phyloP scores from a whole-genome alignment of 495 filamentous ascomycete genomes.

The Cercophora samala region DNA sequence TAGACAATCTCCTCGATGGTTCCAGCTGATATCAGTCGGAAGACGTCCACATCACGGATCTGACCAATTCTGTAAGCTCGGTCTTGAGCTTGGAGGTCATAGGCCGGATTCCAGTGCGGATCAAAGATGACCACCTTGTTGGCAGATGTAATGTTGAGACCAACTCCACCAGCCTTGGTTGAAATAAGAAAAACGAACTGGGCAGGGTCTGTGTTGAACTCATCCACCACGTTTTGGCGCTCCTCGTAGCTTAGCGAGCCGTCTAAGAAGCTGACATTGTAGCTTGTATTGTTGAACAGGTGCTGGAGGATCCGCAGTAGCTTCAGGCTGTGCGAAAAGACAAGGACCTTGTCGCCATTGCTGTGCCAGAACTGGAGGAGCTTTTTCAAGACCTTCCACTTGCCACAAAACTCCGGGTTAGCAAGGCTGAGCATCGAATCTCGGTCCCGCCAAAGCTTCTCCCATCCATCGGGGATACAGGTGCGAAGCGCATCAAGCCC shows the following conservation, averaged over 20 bases:
- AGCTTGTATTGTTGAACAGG: conserved; percentile 84
- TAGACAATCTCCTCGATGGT: conserved; percentile 98
- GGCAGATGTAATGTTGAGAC: conserved; percentile 92
- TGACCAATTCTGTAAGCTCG: conserved; percentile 96
- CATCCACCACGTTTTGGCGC: conserved; percentile 73
- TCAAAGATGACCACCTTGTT: conserved; percentile 98
- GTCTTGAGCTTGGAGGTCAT: conserved; percentile 94
- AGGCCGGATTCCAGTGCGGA: conserved; percentile 94
- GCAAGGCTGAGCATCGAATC: conserved; percentile 80
- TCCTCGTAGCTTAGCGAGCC: conserved; percentile 86
- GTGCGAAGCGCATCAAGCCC: conserved; percentile 74
- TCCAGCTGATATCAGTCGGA: conserved; percentile 85
- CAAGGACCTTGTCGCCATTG: conserved; percentile 86
- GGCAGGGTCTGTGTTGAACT: conserved; percentile 84
- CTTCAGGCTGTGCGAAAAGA: conserved; percentile 88
- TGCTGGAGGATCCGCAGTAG: conserved; percentile 81
- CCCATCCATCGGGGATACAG: conserved; percentile 73
- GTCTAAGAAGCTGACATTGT: conserved; percentile 88
- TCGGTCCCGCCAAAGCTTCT: conserved; percentile 66
- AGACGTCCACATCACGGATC: conserved; percentile 89
- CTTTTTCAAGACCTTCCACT: conserved; percentile 90
- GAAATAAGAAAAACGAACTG: conserved; percentile 97
- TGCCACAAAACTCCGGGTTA: conserved; percentile 91
- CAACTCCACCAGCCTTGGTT: conserved; percentile 82
- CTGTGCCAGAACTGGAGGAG: conserved; percentile 85